Evolutionary conservation across 2,329 filamentous ascomycete species (phyloP), one percentile per base, ranked within the genome.

Genomic region (Xylaria hypoxylon): DNA sequence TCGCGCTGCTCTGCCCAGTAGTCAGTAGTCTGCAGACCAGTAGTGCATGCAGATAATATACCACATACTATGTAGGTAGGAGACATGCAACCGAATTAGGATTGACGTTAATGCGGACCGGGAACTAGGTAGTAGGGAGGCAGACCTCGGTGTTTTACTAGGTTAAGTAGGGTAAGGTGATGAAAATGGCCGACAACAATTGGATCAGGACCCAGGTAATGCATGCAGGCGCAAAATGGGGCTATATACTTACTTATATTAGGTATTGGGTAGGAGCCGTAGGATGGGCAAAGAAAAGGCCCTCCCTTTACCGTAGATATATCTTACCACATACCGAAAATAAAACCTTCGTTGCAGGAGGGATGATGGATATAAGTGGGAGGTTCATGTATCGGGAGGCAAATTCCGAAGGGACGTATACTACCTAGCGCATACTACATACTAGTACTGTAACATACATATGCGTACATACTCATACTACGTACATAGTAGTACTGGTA

Each of bases 71-170:
- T n/a, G n/a, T n/a, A n/a, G n/a, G n/a, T n/a, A 47, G 15, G 13
- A 38, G 35, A 38, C 35, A 66, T 59, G 59, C 55, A 56, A 56
- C 63, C 62, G 55, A 56, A 68, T 59, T 51, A 58, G 59, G 62
- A 68, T 28, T 65, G 62, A 52, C 56, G 42, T 59, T 56, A 57
- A 66, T 60, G 59, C 53, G 26, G 59, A 57, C 58, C n/a, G 57
- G 60, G 35, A 31, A 48, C 64, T 11, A 35, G 53, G 35, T 28
- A 28, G 52, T 19, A 26, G 38, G 51, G 13, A 55, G 35, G 35
- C 35, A 42, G 52, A 55, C 52, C 17, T 42, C 5, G 35, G 42
- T 31, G 24, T 52, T 11, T 52, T 38, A 8, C 10, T 51, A 38
- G 42, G 11, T 44, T 52, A 60, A 19, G 58, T 55, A 50, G 33